These are phyloP conservation scores for Paramyrothecium roridum DNA, from an alignment of 2,329 filamentous ascomycete genomes.

Conservation along the genomic window DNA sequence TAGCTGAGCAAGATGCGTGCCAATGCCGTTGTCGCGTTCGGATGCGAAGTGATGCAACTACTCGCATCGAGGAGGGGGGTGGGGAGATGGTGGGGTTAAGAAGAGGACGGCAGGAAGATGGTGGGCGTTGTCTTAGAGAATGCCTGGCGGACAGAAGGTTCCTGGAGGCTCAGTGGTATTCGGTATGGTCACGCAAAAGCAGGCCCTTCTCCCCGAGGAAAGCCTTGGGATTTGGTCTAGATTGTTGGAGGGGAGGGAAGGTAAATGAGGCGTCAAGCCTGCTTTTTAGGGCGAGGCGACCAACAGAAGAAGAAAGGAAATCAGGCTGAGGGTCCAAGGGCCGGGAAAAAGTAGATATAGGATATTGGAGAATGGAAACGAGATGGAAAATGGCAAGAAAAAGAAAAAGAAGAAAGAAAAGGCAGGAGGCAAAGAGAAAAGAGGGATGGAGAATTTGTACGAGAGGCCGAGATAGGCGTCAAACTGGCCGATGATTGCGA, in stretches of 20 bases:
- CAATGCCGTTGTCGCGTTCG: too few relatives aligned
- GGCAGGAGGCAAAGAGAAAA: neutral
- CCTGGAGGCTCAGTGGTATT: too few relatives aligned
- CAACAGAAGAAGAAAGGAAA: slow-evolving; percentile 1
- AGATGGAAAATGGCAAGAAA: slow-evolving; percentile 1
- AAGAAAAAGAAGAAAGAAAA: slow-evolving; percentile 4
- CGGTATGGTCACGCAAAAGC: too few relatives aligned
- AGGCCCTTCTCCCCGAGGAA: neutral
- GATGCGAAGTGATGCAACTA: neutral
- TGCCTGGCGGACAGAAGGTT: too few relatives aligned
- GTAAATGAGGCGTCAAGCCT: neutral
- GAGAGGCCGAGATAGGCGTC: neutral
- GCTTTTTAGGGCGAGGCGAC: neutral
- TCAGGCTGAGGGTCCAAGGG: neutral
- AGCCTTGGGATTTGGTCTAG: neutral
- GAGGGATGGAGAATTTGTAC: neutral
- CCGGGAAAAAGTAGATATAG: neutral
- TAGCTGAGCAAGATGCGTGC: too few relatives aligned
- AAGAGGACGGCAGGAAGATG: too few relatives aligned
- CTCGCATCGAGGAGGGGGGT: neutral
- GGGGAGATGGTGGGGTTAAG: too few relatives aligned
- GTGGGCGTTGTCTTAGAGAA: too few relatives aligned
- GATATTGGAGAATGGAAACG: slow-evolving; percentile 1
- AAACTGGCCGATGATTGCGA: neutral
- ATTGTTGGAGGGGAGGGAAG: neutral